Conservation (phyloP, 805 yeast genomes). For the Saturnispora sekii region DNA sequence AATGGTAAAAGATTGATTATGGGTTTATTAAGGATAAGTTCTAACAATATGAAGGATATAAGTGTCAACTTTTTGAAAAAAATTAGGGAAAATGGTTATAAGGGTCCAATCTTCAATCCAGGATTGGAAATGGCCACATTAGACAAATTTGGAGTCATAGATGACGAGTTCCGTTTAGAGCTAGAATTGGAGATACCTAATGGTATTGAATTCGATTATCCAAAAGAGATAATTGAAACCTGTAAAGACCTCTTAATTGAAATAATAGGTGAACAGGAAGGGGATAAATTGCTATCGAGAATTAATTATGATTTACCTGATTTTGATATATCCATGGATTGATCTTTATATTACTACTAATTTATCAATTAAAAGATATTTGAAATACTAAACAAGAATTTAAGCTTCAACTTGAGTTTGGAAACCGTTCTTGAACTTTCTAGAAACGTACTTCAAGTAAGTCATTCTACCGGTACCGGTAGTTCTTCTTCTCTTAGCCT, state of each 20-base stretch:
- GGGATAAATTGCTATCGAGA: conserved; percentile 61
- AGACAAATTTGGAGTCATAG: conserved; percentile 25
- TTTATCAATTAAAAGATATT: neutral
- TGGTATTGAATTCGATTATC: conserved; percentile 55
- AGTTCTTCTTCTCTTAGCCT: conserved; percentile 99
- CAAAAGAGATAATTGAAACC: conserved; percentile 52
- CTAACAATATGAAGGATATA: conserved; percentile 22
- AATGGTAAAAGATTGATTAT: conserved; percentile 25
- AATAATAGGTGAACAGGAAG: conserved; percentile 66
- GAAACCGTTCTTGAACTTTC: conserved; percentile 99
- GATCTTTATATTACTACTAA: neutral
- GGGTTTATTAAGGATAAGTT: conserved; percentile 24
- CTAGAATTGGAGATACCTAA: conserved; percentile 32
- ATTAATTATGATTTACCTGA: conserved; percentile 37
- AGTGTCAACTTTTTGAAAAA: conserved; percentile 19
- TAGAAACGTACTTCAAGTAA: conserved; percentile 91
- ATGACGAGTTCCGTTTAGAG: conserved; percentile 20
- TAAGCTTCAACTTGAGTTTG: conserved; percentile 42
- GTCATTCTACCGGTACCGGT: conserved; percentile 99
- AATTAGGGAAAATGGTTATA: conserved; percentile 15
- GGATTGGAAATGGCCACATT: conserved; percentile 25
- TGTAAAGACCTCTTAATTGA: conserved; percentile 63
- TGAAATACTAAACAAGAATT: neutral
- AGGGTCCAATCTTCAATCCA: conserved; percentile 17
- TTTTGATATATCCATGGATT: conserved; percentile 12